phyloP scores from a whole-genome alignment of 331 rosid genomes.

The Arachis monticola region DNA sequence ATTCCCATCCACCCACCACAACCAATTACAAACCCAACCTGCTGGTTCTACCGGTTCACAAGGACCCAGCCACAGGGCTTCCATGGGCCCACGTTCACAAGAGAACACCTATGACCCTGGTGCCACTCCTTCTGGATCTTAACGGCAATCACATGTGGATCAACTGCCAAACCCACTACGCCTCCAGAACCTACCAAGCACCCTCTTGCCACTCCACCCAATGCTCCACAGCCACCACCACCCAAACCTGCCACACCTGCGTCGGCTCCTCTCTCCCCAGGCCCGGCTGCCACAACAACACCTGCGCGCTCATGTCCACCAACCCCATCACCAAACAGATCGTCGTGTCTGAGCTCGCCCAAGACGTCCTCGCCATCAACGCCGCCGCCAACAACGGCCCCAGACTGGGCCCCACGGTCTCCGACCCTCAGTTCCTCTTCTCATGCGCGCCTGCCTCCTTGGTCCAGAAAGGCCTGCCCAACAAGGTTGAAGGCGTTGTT shows the following conservation, averaged over 20 bases:
- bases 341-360: constrained; percentile 51
- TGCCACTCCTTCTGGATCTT: constrained; percentile 53
- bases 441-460: constrained; percentile 58
- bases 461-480: constrained; percentile 50
- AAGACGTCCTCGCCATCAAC: constrained; percentile 48
- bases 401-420: constrained; percentile 35
- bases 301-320: constrained; percentile 41
- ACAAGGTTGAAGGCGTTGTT: constrained; percentile 41
- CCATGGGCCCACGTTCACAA: constrained; percentile 54
- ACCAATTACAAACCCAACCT: constrained; percentile 34
- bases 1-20: neutral
- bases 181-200: constrained; percentile 48
- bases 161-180: constrained; percentile 50
- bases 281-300: constrained; percentile 60
- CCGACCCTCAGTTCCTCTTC: constrained; percentile 55
- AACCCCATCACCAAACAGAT: constrained; percentile 57
- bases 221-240: constrained; percentile 49
- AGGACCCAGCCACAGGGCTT: constrained; percentile 48
- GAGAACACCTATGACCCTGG: constrained; percentile 41
- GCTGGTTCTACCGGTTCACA: constrained; percentile 40
- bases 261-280: neutral
- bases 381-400: constrained; percentile 8
- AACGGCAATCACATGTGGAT: constrained; percentile 49
- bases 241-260: constrained; percentile 50
- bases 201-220: constrained; percentile 59